Conservation (phyloP, 73 alveolate genomes). For the Paramecium tetraurelia region DNA sequence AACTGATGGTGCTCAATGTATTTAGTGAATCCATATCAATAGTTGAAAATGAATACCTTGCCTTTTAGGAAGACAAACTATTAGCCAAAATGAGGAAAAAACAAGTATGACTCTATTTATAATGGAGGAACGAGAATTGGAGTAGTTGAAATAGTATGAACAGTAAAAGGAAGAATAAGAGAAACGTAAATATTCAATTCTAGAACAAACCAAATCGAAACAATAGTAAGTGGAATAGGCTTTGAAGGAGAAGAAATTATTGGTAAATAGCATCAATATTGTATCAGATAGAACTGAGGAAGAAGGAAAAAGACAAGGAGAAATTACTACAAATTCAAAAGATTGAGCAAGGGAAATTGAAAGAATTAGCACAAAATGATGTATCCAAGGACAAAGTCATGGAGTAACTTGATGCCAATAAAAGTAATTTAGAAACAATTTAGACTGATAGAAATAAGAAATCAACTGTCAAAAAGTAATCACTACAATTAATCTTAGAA, state of each 20-base stretch:
- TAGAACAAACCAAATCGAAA: not conserved
- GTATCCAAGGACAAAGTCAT: not conserved
- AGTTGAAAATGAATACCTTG: not conserved
- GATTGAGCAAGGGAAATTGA: not conserved
- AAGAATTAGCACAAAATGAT: not conserved
- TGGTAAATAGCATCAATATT: not conserved
- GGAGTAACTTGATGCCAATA: not conserved
- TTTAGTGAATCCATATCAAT: not conserved
- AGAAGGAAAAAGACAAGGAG: not conserved
- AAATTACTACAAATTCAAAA: not conserved
- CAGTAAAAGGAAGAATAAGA: not conserved
- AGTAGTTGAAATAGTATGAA: not conserved
- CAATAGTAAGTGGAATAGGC: not conserved
- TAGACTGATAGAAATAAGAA: not conserved
- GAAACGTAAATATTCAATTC: not conserved
- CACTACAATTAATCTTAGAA: not conserved
- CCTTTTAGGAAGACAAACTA: not conserved
- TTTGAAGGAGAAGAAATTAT: not conserved
- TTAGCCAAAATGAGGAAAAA: not conserved
- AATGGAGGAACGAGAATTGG: not conserved
- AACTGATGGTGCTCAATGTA: not conserved
- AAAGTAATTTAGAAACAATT: not conserved
- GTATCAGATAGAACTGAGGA: not conserved
- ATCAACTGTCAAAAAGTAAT: not conserved
- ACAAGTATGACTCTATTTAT: not conserved